Evolutionary conservation across 1,284 basidiomycete genomes (phyloP), one percentile per base, ranked within the genome.

Genomic region (Trichosporon sp.): DNA sequence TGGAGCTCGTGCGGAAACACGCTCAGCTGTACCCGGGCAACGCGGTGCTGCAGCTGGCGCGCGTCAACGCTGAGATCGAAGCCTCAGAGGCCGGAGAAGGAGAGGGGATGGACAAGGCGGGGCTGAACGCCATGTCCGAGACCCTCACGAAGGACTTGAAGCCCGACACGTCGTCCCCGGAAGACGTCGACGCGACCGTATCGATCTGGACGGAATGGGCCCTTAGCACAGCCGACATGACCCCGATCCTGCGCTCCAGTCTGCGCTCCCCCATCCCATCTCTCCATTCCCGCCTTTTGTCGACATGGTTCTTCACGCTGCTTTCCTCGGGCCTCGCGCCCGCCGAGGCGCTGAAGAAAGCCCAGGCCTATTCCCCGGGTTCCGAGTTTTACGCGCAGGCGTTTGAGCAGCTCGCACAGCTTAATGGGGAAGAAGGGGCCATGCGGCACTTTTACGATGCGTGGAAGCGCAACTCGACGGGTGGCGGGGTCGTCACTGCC

Each of bases 161-260:
- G 0, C 61, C n/a, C 6, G 43, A 71, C 12, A 59, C 67, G 14
- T 51, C 75, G 5, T 21, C 67, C 0, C 63, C 70, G 16, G 73
- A 76, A 11, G 75, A 74, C 1, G 63, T 71, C 54, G 68, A 69
- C 2, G 66, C 68, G 6, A 74, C 79, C 5, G 38, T 70, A 1
- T 26, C 43, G 0, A 73, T 81, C 12, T 82, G 79, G 79, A 66
- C 63, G 4, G 51, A 68, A 2, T 81, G 78, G 77, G 71, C 74
- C 0, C 56, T 69, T 4, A 74, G 66, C 65, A 76, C 77, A 69
- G 68, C 68, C n/a, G 38, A 26, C 19, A 59, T 68, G 65, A 19
- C 56, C 4, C 68, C 69, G 2, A 31, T 76, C 11, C 72, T 80
- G 12, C 71, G 73, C 14, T 72, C 77, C 43, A 74, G 75, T 5